phyloP scores from a whole-genome alignment of 352 stramenopile genomes.

The Phytophthora melonis region DNA sequence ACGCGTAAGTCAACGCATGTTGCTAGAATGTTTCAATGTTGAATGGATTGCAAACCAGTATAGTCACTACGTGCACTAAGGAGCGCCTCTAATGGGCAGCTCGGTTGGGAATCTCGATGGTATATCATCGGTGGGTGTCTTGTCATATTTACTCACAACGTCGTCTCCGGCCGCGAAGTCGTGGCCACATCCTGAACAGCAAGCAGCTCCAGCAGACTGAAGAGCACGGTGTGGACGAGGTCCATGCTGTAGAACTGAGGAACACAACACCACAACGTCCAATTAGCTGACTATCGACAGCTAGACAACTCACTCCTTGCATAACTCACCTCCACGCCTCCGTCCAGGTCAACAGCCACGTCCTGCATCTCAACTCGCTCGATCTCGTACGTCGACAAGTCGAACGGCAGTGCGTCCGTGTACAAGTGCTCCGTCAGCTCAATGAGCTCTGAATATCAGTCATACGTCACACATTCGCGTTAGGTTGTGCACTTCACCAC shows the following conservation, averaged over 20 bases:
- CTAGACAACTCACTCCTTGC: not conserved
- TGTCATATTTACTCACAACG: slow-evolving; percentile 43
- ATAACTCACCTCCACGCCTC: slow-evolving; percentile 55
- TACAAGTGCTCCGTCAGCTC: slow-evolving; percentile 63
- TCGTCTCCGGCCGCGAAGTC: slow-evolving; percentile 48
- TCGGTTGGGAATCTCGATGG: slow-evolving; percentile 24
- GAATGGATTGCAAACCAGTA: slow-evolving; percentile 18
- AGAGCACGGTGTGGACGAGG: slow-evolving; percentile 56
- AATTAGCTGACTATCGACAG: slow-evolving; percentile 1
- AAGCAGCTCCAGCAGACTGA: slow-evolving; percentile 57
- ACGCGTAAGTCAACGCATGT: slow-evolving; percentile 33
- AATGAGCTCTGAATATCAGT: slow-evolving; percentile 50
- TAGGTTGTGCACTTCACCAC: not conserved
- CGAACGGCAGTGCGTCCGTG: slow-evolving; percentile 61
- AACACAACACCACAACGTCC: slow-evolving; percentile 2
- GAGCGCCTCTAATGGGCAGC: slow-evolving; percentile 10
- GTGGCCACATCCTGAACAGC: slow-evolving; percentile 48
- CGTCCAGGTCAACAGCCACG: slow-evolving; percentile 46
- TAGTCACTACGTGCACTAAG: slow-evolving; percentile 25
- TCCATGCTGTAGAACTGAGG: slow-evolving; percentile 58
- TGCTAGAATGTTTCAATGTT: slow-evolving; percentile 24
- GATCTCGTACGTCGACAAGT: slow-evolving; percentile 62
- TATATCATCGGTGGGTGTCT: slow-evolving; percentile 12
- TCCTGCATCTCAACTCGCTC: slow-evolving; percentile 59
- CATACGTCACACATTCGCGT: not conserved